Evolutionary conservation across 192 early-diverging fungal genomes (phyloP), one percentile per base, ranked within the genome.

Genomic region (Coemansia sp.): DNA sequence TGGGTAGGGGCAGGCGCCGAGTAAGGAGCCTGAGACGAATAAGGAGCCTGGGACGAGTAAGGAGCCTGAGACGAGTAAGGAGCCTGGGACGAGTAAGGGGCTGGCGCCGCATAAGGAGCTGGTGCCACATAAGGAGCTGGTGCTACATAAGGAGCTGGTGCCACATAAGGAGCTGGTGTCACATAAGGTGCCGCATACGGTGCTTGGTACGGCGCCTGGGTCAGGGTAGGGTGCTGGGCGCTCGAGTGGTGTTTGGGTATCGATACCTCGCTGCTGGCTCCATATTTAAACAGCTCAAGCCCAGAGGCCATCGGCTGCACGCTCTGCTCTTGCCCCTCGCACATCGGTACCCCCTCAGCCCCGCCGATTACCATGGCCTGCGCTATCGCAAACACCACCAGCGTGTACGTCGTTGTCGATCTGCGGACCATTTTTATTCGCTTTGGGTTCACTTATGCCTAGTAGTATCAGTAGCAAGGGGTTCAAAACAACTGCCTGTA

Each of bases 391-490:
- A 64, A 59, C 38, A 67, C 50, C 40, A 72, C 62, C 61, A 78
- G 45, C 22, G 75, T 45, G 40, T 78, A 78, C 5, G 69, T 59
- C 28, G 75, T 68, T 19, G 58, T 72, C 13, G 69, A 62, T 36
- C 48, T 72, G 44, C 34, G 38, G 22, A 68, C 65, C 75, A 78
- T 78, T 27, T 3, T 61, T 48, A n/a, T n/a, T n/a, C n/a, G n/a
- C n/a, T n/a, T n/a, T n/a, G n/a, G n/a, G n/a, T n/a, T n/a, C n/a
- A n/a, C n/a, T n/a, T n/a, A n/a, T n/a, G n/a, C n/a, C n/a, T n/a
- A n/a, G n/a, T 13, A 13, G 13, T 40, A 40, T 40, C 37, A 40
- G 11, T 9, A 40, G 11, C 37, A 40, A 40, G 37, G n/a, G n/a
- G n/a, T n/a, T n/a, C n/a, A n/a, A n/a, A n/a, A n/a, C n/a, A n/a